phyloP scores from a whole-genome alignment of 805 yeast species.

The Yarrowia alimentaria region DNA sequence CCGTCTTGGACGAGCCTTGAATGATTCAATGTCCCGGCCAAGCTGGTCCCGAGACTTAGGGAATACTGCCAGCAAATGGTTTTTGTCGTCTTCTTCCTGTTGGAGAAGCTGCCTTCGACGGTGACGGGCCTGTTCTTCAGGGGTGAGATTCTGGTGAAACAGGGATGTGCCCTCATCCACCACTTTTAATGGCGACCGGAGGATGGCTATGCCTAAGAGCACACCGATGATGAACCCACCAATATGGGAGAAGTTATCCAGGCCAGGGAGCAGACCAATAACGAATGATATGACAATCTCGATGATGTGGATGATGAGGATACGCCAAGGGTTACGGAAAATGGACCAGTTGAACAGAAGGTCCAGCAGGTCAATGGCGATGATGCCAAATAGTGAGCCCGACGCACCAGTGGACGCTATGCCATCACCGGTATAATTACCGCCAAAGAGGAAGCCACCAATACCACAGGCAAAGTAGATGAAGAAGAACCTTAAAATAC shows the following conservation, averaged over 20 bases:
- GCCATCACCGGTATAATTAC: slow-evolving; percentile 67
- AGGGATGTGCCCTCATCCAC: slow-evolving; percentile 27
- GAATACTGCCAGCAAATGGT: slow-evolving; percentile 25
- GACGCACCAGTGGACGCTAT: slow-evolving; percentile 68
- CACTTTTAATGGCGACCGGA: slow-evolving; percentile 53
- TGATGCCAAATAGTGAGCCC: slow-evolving; percentile 68
- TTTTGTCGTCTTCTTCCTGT: slow-evolving; percentile 32
- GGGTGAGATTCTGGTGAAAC: background rate
- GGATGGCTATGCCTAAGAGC: slow-evolving; percentile 48
- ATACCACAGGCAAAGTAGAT: slow-evolving; percentile 63
- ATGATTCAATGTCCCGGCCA: slow-evolving; percentile 28
- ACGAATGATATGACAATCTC: slow-evolving; percentile 61
- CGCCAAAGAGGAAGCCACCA: slow-evolving; percentile 65
- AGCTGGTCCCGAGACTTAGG: slow-evolving; percentile 21
- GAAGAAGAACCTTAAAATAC: slow-evolving; percentile 51
- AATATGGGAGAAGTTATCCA: slow-evolving; percentile 72
- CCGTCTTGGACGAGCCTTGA: slow-evolving; percentile 34
- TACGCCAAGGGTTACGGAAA: slow-evolving; percentile 47
- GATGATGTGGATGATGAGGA: slow-evolving; percentile 49
- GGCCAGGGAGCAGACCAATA: slow-evolving; percentile 67
- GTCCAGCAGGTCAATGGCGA: slow-evolving; percentile 57
- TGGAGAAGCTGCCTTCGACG: slow-evolving; percentile 3
- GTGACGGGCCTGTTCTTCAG: slow-evolving; percentile 17
- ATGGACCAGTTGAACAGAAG: slow-evolving; percentile 54
- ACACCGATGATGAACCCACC: slow-evolving; percentile 71